Base-by-base conservation (phyloP, 345 rosid species). In the Hypericum perforatum region DNA sequence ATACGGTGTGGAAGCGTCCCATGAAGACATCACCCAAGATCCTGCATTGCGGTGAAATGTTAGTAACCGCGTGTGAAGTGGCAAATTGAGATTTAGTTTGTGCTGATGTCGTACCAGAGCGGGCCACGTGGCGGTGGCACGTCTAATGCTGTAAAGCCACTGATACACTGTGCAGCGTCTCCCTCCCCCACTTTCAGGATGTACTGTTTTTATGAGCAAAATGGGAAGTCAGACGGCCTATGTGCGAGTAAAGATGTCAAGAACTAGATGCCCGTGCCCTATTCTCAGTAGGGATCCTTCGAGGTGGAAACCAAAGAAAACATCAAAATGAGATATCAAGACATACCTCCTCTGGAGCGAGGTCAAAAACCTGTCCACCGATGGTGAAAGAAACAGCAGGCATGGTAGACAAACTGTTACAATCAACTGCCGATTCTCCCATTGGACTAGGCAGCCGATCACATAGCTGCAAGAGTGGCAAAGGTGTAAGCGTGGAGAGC, bases 1-100 rank as follows among this genome's bases (percentile, higher is more conserved):
- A 81, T 29, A 78, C 75, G 3, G 87, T 67, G 58, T 81, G 87
- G 55, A 78, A 81, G 42, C 78, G 78, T 52, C 78, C 74, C 67
- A 81, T 40, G 67, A 81, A 81, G 38, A 64, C 60, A 41, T 76
- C 76, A 39, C 87, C 87, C 7, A 81, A 67, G 48, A 81, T 64
- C 83, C 87, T 81, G 73, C 69, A 56, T 10, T 8, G 7, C 49
- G 15, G 37, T 39, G 45, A 41, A 43, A 38, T 2, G 16, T 10
- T 14, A 11, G 41, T 39, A 2, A 39, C 54, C 7, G 37, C 39
- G 11, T 5, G 6, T 3, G 11, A 41, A 16, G 32, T 59, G 9
- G 29, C 32, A 22, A 4, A 4, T 22, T 22, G 4, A 22, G 32
- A 22, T 22, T 22, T 22, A 22, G 32, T 22, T 1, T 4, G 32